These are phyloP conservation scores for Alnus glutinosa DNA, from an alignment of 306 rosid species.

Conservation along the genomic window DNA sequence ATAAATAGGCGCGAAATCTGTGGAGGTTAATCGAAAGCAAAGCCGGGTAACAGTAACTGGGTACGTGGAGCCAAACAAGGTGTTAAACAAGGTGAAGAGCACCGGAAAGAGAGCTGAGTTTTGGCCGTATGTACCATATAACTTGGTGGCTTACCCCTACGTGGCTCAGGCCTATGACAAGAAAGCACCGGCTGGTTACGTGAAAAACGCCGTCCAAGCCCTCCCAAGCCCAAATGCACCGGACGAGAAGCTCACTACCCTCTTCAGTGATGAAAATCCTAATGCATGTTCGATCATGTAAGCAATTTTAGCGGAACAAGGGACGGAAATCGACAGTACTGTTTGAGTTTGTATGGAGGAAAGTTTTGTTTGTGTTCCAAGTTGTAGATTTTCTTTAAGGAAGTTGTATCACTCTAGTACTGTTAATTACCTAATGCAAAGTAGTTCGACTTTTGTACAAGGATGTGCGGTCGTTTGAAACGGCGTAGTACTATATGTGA, in stretches of 20 bases:
- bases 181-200: slow-evolving; percentile 87
- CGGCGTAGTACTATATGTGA: too few relatives aligned
- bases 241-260: slow-evolving; percentile 52
- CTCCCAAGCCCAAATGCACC: slow-evolving; percentile 51
- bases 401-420: not conserved
- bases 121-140: slow-evolving; percentile 91
- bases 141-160: slow-evolving; percentile 86
- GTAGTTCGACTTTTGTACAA: not conserved
- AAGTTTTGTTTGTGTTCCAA: not conserved
- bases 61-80: slow-evolving; percentile 81
- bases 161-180: slow-evolving; percentile 83
- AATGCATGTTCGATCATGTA: slow-evolving; percentile 82
- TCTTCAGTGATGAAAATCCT: slow-evolving; percentile 93
- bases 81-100: slow-evolving; percentile 67
- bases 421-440: not conserved
- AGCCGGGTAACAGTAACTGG: slow-evolving; percentile 73
- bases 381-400: not conserved
- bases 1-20: slow-evolving; percentile 62
- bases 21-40: slow-evolving; percentile 73
- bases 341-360: not conserved
- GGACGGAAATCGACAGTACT: not conserved
- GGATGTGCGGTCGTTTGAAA: too few relatives aligned
- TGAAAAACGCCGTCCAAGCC: slow-evolving; percentile 60
- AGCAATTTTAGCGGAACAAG: slow-evolving; percentile 22
- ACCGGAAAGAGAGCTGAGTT: slow-evolving; percentile 89